A percentile compares a stretch with the other conserved stretches of the same genome.
phyloP scores from a whole-genome alignment of 1,284 basidiomycete genomes.

The Malassezia pachydermatis region DNA sequence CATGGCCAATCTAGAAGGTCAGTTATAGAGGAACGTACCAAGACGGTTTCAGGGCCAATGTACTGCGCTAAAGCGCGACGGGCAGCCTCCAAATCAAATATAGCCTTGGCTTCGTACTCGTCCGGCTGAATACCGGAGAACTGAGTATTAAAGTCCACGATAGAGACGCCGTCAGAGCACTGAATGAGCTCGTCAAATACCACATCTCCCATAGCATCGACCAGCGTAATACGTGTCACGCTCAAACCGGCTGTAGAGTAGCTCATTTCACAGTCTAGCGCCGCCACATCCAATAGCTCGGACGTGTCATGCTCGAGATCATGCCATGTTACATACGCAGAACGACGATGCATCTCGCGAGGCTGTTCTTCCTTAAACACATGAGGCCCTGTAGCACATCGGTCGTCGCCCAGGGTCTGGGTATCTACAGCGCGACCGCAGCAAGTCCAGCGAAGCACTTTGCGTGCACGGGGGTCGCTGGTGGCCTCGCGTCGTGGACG shows the following conservation, averaged over 20 bases:
- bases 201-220: conserved; percentile 34
- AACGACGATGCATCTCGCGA: conserved; percentile 29
- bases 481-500: conserved; percentile 22
- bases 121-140: conserved; percentile 39
- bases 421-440: conserved; percentile 30
- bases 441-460: conserved; percentile 34
- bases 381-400: conserved; percentile 37
- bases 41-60: conserved; percentile 30
- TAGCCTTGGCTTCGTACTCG: conserved; percentile 24
- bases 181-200: conserved; percentile 35
- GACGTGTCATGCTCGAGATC: conserved; percentile 14
- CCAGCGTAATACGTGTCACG: conserved; percentile 37
- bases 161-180: conserved; percentile 18
- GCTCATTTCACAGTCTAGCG: conserved; percentile 42
- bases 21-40: conserved; percentile 16
- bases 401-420: conserved; percentile 25
- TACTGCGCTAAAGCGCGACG: conserved; percentile 28
- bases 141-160: conserved; percentile 42
- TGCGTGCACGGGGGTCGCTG: conserved; percentile 9
- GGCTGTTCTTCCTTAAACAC: conserved; percentile 39
- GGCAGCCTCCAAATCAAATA: conserved; percentile 24
- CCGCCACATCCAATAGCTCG: conserved; percentile 29
- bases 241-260: conserved; percentile 42
- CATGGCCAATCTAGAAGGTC: conserved; percentile 28
- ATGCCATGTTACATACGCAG: conserved; percentile 27